Percentiles rank a stretch among this genome's conserved stretches.
Evolutionary conservation across 345 rosid genomes (phyloP).

Genomic region (Brassica incana): DNA sequence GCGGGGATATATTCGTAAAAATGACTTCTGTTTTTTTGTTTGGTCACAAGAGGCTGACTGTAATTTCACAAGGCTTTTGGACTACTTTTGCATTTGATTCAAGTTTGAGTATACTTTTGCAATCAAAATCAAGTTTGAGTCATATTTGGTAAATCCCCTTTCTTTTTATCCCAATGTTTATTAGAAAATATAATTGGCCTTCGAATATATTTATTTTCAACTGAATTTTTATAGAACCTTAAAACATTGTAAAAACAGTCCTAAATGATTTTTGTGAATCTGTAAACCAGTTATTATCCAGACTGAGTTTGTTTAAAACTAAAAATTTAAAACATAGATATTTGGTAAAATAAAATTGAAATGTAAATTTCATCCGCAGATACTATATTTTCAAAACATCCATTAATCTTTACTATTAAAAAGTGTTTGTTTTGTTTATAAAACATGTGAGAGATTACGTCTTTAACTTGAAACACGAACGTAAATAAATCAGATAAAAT

Average conservation of each 20-base stretch:
- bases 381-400: background rate
- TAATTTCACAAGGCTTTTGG: too few species aligned
- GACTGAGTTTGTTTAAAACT: background rate
- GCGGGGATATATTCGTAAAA: too few species aligned
- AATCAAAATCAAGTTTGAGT: too few species aligned
- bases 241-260: background rate
- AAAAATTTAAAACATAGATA: background rate
- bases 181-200: background rate
- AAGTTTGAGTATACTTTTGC: too few species aligned
- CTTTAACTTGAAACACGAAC: background rate
- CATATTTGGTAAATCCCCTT: too few species aligned
- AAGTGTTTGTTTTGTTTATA: background rate
- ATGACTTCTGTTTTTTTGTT: too few species aligned
- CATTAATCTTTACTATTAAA: background rate
- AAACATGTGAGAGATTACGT: background rate
- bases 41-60: too few species aligned
- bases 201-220: background rate
- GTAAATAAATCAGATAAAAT: background rate
- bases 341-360: background rate
- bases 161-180: background rate
- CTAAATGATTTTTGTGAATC: background rate
- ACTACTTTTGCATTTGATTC: too few species aligned
- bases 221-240: background rate
- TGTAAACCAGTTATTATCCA: background rate
- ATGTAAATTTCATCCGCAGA: background rate